Conservation (phyloP, 257 asterid genomes). For the Solanum acaule region DNA sequence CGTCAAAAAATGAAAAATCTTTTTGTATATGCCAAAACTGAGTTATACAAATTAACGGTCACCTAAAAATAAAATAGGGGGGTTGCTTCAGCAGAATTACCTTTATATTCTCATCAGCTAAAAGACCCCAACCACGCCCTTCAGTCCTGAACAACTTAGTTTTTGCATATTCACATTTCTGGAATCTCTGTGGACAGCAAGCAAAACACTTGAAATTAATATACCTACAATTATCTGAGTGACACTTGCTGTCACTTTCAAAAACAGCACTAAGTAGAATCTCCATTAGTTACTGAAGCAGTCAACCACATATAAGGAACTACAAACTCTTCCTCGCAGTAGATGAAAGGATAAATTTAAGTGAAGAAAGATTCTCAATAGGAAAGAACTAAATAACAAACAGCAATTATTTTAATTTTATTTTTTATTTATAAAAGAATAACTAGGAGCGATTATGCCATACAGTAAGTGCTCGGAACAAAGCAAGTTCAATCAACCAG, state of each 20-base stretch:
- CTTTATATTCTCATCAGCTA: constrained; percentile 62
- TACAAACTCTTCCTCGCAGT: not conserved
- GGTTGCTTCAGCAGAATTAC: constrained; percentile 24
- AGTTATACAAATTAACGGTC: not conserved
- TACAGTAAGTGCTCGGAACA: not conserved
- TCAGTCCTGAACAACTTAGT: too few relatives aligned
- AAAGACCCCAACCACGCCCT: constrained; percentile 6
- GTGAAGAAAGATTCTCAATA: not conserved
- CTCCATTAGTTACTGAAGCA: not conserved
- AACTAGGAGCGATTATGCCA: not conserved
- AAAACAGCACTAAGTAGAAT: not conserved
- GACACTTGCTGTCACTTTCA: not conserved
- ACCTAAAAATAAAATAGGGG: not conserved
- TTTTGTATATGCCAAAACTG: not conserved
- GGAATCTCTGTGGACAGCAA: too few relatives aligned
- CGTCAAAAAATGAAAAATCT: not conserved
- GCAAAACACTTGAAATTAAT: too few relatives aligned
- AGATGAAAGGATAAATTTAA: not conserved
- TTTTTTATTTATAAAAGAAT: not conserved
- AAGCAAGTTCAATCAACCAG: not conserved
- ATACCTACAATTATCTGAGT: too few relatives aligned
- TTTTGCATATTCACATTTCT: too few relatives aligned
- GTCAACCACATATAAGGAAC: not conserved
- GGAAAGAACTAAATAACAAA: not conserved
- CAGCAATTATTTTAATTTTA: not conserved